These are phyloP conservation scores for Cladophialophora yegresii DNA, from an alignment of 2,329 filamentous ascomycete species.

Conservation along the genomic window DNA sequence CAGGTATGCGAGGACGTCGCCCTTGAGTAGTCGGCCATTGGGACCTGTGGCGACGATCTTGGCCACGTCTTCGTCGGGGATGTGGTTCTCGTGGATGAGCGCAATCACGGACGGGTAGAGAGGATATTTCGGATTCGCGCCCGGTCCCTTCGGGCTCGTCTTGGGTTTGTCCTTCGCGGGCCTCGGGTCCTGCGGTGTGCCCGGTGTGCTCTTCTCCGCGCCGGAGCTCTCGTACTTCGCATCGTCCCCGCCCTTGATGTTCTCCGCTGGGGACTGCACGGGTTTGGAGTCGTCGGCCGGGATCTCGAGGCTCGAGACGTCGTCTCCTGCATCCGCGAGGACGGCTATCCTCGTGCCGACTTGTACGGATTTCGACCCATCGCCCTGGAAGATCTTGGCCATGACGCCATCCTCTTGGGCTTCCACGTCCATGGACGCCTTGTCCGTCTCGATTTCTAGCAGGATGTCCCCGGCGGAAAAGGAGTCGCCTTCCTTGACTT, in stretches of 20 bases:
- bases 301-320: constrained; percentile 71
- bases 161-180: constrained; percentile 31
- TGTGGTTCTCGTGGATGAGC: constrained; percentile 74
- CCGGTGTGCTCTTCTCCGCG: constrained; percentile 37
- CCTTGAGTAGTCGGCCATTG: constrained; percentile 85
- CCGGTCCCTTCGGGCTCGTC: constrained; percentile 32
- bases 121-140: constrained; percentile 51
- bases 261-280: constrained; percentile 31
- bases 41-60: constrained; percentile 88
- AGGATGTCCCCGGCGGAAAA: constrained; percentile 83
- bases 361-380: constrained; percentile 74
- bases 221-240: constrained; percentile 29
- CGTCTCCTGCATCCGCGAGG: constrained; percentile 77
- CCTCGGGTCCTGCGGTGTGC: constrained; percentile 31
- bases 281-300: constrained; percentile 63
- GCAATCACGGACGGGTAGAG: constrained; percentile 76
- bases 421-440: constrained; percentile 93
- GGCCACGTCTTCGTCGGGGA: constrained; percentile 72
- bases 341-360: constrained; percentile 82
- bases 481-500: constrained; percentile 79
- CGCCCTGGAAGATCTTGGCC: constrained; percentile 72
- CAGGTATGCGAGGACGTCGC: constrained; percentile 87
- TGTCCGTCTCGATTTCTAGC: constrained; percentile 91
- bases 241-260: constrained; percentile 29
- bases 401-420: constrained; percentile 85